Evolutionary conservation across 129 eudicot species (phyloP).

Genomic region (Flaveria ramosissima): DNA sequence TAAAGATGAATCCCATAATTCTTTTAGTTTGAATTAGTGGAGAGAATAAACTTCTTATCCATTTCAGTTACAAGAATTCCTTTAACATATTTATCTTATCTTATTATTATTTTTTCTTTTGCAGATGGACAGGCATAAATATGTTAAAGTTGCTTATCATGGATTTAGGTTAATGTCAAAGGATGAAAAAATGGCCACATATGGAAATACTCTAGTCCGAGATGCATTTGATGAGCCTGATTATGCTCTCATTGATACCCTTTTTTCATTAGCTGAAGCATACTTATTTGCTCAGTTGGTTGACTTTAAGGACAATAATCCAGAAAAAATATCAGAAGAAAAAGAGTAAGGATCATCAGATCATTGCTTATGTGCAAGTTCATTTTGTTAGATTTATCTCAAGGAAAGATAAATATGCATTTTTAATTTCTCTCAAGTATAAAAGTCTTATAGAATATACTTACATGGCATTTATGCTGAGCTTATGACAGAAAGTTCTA

Average conservation of each 20-base stretch:
- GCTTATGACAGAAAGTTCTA: slow-evolving; percentile 6
- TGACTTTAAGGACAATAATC: slow-evolving; percentile 90
- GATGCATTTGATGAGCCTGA: slow-evolving; percentile 96
- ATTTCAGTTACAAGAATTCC: slow-evolving; percentile 6
- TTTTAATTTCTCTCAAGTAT: background rate
- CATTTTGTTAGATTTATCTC: background rate
- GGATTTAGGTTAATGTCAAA: slow-evolving; percentile 83
- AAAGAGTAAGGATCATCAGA: slow-evolving; percentile 67
- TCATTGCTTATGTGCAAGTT: background rate
- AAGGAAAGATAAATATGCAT: background rate
- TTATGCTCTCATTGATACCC: slow-evolving; percentile 95
- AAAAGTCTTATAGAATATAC: background rate
- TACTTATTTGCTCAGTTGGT: slow-evolving; percentile 96
- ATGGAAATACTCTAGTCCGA: slow-evolving; percentile 74
- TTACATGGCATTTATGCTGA: slow-evolving; percentile 15
- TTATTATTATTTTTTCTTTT: background rate
- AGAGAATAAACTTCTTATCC: background rate
- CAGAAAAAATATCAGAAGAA: slow-evolving; percentile 61
- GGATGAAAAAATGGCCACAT: slow-evolving; percentile 83
- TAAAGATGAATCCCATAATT: slow-evolving; percentile 13
- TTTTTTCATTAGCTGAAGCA: slow-evolving; percentile 93
- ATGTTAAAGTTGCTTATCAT: slow-evolving; percentile 97
- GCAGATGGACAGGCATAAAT: slow-evolving; percentile 98
- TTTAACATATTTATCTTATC: background rate
- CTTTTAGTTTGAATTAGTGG: background rate